Evolutionary conservation across 2,329 filamentous ascomycete genomes (phyloP), one percentile per base, ranked within the genome.

Genomic region (Penicillium janthinellum): DNA sequence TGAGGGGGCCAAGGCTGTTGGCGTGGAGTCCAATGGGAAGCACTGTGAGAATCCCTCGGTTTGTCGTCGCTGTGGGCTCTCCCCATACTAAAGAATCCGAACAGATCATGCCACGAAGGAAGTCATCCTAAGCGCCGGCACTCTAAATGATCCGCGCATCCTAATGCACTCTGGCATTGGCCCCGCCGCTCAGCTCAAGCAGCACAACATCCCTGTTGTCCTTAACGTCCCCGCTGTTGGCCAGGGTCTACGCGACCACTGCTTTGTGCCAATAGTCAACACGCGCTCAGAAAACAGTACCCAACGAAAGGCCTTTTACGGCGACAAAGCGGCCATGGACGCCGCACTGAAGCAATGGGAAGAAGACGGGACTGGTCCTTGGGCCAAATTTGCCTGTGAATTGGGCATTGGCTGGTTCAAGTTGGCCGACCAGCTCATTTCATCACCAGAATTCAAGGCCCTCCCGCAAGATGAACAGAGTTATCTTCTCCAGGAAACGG

Each of bases 111-210:
- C 76, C 6, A 67, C 67, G 1, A 75, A 76, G 47, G 77, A 79
- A 59, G 71, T 80, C 41, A 74, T 81, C 49, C 60, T 81, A 5
- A 74, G 66, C 15, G 68, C 73, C 15, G 79, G 78, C 15, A 67
- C 75, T 4, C 64, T 79, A 5, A 73, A 79, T 37, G 73, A 70
- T 1, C 79, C 79, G 1, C 71, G 73, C 31, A 74, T 83, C 17
- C 70, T 83, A 4, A 76, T 83, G 59, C 73, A 81, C 25, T 83
- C 81, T 2, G 81, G 81, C 5, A 79, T 83, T 41, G 81, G 81
- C 1, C 79, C 80, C 0, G 70, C 64, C 11, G 59, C 72, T 1
- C 74, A 83, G 45, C 75, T 83, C 3, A 58, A 73, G 39, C 58
- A 72, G 11, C 77, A 78, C 49, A 70, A 75, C 5, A 81, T 83